A percentile compares a stretch with the other conserved stretches of the same genome.
Conservation (phyloP, 2,329 filamentous ascomycete species). For the Tolypocladium nubicola region DNA sequence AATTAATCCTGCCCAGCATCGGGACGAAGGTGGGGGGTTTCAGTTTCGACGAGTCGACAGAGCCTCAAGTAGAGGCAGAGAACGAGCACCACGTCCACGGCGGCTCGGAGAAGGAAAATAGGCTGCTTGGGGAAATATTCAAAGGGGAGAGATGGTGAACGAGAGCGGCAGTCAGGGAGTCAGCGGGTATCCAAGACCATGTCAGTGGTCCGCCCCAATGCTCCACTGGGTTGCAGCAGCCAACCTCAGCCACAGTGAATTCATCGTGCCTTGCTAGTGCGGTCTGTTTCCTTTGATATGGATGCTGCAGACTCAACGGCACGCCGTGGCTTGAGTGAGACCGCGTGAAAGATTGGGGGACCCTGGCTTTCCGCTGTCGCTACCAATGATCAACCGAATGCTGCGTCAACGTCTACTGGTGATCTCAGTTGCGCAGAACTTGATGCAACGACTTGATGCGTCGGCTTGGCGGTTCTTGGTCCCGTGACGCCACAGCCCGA, state of each 20-base stretch:
- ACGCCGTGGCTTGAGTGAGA: too few relatives aligned
- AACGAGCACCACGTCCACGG: not conserved
- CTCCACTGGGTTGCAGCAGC: not conserved
- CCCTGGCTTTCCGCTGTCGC: too few relatives aligned
- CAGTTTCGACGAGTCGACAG: not conserved
- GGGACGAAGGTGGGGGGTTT: not conserved
- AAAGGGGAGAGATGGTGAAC: not conserved
- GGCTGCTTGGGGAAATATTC: not conserved
- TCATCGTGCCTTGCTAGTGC: not conserved
- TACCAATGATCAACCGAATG: too few relatives aligned
- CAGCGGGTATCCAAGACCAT: not conserved
- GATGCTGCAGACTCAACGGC: too few relatives aligned
- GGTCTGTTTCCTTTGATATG: too few relatives aligned
- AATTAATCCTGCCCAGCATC: not conserved
- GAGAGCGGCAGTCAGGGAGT: not conserved
- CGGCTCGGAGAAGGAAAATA: not conserved
- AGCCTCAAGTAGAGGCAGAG: not conserved
- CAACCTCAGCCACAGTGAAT: not conserved
- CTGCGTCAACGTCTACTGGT: too few relatives aligned
- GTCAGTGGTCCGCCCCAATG: not conserved
- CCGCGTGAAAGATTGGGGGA: too few relatives aligned
- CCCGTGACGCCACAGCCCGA: not conserved
- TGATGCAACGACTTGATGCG: not conserved
- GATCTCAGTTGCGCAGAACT: too few relatives aligned
- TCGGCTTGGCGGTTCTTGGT: not conserved